phyloP scores from a whole-genome alignment of 2,329 filamentous ascomycete genomes.

The Aspergillus terreus region DNA sequence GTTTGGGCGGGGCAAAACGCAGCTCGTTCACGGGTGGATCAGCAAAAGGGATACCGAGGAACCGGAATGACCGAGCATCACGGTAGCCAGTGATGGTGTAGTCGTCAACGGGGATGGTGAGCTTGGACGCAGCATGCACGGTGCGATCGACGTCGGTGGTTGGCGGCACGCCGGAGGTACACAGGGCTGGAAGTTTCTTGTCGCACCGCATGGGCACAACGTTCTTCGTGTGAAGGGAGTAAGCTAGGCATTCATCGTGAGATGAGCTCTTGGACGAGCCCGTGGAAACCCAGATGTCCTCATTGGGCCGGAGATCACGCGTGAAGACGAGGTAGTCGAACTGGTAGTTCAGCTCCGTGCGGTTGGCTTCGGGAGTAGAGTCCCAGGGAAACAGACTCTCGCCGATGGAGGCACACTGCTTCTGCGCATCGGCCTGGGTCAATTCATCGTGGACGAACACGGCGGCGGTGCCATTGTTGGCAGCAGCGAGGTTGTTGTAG shows the following conservation, averaged over 20 bases:
- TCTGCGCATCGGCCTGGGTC: slow-evolving; percentile 9
- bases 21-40: slow-evolving; percentile 42
- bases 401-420: slow-evolving; percentile 19
- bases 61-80: slow-evolving; percentile 31
- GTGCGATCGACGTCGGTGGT: slow-evolving; percentile 16
- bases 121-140: slow-evolving; percentile 15
- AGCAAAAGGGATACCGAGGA: slow-evolving; percentile 48
- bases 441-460: slow-evolving; percentile 16
- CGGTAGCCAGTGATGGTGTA: slow-evolving; percentile 24
- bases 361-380: slow-evolving; percentile 5
- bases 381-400: slow-evolving; percentile 18
- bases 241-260: slow-evolving; percentile 12
- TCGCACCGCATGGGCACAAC: slow-evolving; percentile 11
- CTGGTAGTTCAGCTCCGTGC: slow-evolving; percentile 21
- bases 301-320: slow-evolving; percentile 8
- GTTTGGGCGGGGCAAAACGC: slow-evolving; percentile 39
- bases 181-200: slow-evolving; percentile 16
- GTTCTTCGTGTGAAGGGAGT: slow-evolving; percentile 12
- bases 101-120: slow-evolving; percentile 12
- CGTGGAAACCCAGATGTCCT: slow-evolving; percentile 15
- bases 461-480: slow-evolving; percentile 23
- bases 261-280: background rate
- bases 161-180: slow-evolving; percentile 17
- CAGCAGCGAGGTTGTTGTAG: slow-evolving; percentile 22
- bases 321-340: slow-evolving; percentile 21